Evolutionary conservation across 176 grass and related monocot genomes (phyloP), one percentile per base, ranked within the genome.

Genomic region (Elymus sibiricus): DNA sequence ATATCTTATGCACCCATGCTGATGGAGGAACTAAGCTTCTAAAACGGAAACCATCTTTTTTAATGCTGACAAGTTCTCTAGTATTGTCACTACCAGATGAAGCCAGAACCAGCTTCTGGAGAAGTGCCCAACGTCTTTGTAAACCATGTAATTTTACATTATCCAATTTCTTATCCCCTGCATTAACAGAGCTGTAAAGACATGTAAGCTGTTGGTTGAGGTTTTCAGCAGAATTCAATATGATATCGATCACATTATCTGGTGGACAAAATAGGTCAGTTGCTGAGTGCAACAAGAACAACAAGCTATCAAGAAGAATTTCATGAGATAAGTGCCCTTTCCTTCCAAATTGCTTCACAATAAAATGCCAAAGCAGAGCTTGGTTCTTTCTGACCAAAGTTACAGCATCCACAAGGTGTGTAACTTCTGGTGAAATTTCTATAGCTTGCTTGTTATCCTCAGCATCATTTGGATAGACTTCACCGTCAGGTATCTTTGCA

Each of bases 351-450:
- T 94, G 93, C 69, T 85, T 90, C 55, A 89, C 67, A 75, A 98
- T 87, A 62, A 98, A 98, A n/a, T 80, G 83, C 74, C 86, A 94
- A 68, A 98, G 86, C 86, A 92, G 87, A 88, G 80, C 80, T 51
- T 98, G 96, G 74, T 95, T 95, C 88, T 92, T 92, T 86, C 96
- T 89, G n/a, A 98, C 93, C 81, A 98, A 90, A 85, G 96, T 98
- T 86, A 98, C 82, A 73, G 93, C 93, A 86, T 98, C 96, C 83
- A 75, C 86, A 26, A 84, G 89, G 26, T 92, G 67, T 69, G 79
- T 80, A 68, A 91, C 93, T 39, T 78, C 77, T 86, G 82, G 64
- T 68, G 83, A 91, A 87, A 98, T 90, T 83, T 98, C 78, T 85
- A 95, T 86, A 78, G 86, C 85, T 62, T 67, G 77, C 39, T 94